Conservation (phyloP, 2,329 filamentous ascomycete genomes). For the Ceratocystis cacaofunesta region DNA sequence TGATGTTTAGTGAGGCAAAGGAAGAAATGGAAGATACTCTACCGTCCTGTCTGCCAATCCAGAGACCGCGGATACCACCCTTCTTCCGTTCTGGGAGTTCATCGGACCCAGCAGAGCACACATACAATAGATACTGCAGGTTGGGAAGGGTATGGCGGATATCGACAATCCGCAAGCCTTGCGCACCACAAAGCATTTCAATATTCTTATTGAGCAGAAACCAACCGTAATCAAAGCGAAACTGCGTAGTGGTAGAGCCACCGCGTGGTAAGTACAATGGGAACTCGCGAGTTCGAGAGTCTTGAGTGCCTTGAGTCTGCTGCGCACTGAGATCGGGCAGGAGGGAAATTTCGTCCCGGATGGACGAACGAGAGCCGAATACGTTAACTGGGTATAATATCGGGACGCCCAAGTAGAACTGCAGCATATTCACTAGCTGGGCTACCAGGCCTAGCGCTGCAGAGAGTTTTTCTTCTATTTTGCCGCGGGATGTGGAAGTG, state of each 20-base stretch:
- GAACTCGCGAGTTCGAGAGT: conserved; percentile 50
- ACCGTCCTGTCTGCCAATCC: conserved; percentile 27
- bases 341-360: conserved; percentile 58
- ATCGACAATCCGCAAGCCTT: conserved; percentile 69
- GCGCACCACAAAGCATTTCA: conserved; percentile 48
- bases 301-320: conserved; percentile 4
- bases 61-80: conserved; percentile 45
- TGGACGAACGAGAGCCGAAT: conserved; percentile 58
- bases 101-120: conserved; percentile 64
- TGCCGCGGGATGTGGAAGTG: conserved; percentile 27
- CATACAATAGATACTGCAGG: conserved; percentile 79
- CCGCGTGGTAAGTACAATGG: conserved; percentile 56
- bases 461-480: conserved; percentile 56
- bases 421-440: conserved; percentile 58
- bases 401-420: conserved; percentile 65
- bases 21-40: neutral
- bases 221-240: conserved; percentile 89
- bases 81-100: conserved; percentile 47
- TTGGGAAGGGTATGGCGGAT: conserved; percentile 87
- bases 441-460: conserved; percentile 72
- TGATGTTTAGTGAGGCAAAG: neutral
- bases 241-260: conserved; percentile 54
- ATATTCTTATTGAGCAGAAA: conserved; percentile 96
- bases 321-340: conserved; percentile 29
- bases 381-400: conserved; percentile 67